Evolutionary conservation across 73 alveolate species (phyloP), one percentile per base, ranked within the genome.

Genomic region (Paramecium biaurelia): DNA sequence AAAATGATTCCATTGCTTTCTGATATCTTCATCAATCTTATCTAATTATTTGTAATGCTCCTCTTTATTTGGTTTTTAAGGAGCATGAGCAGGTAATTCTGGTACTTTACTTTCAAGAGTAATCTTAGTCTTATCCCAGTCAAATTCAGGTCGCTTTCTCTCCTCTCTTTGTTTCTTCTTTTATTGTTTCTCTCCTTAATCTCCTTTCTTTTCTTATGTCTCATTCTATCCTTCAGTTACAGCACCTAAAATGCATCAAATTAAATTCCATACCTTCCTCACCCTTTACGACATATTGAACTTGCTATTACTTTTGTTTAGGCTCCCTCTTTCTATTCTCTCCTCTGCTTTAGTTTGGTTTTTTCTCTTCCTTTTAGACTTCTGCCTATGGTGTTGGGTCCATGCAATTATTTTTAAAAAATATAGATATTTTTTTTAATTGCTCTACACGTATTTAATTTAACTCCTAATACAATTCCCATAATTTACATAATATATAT

Each of bases 91-190:
- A 10, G 86, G 86, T 20, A 72, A 72, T 72, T 72, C 86, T 35
- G 86, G 86, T 12, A 72, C 58, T 72, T 32, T 32, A 21, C 59
- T 72, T 9, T 72, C 86, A 20, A 72, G 45, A 21, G 86, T 72
- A 21, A 72, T 72, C 86, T 72, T 72, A 37, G 67, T 72, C 58
- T 37, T 72, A 72, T 72, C 86, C 86, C 86, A 72, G 43, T 72
- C 86, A 11, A 72, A 72, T 35, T 72, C 35, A 34, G 86, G 86
- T 0, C 86, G 56, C 45, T 72, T 21, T 72, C 86, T 72, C 26
- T 72, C 86, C 34, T 38, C 58, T 30, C 86, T 30, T 72, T 37
- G 9, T 7, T 30, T 37, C 58, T 72, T 72, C 86, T 72, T 35
- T 72, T 72, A 35, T 21, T 32, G 26, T 20, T 72, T 37, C 45